Conservation (phyloP, 139 green algal genomes). For the Chlorella sp. region DNA sequence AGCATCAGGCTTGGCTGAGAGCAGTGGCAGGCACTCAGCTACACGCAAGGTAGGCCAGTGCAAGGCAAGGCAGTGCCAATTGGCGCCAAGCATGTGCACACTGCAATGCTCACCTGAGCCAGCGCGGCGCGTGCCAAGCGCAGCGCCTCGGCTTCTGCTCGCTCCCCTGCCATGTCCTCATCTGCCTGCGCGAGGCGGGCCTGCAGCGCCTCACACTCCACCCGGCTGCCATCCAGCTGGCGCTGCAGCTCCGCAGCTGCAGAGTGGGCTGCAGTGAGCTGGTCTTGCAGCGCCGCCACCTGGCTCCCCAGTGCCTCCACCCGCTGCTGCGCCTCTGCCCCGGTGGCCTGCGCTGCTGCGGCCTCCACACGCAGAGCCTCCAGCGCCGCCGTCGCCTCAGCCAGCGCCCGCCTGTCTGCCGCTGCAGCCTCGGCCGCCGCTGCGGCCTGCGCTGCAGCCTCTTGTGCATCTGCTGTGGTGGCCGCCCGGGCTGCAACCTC, state of each 20-base stretch:
- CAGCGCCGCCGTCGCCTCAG: conserved; percentile 8
- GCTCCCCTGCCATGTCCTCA: not conserved
- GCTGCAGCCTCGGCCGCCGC: conserved; percentile 14
- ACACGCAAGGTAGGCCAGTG: too few species aligned
- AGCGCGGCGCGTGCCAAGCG: not conserved
- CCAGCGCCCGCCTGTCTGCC: conserved; percentile 47
- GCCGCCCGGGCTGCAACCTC: conserved; percentile 28
- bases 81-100: too few species aligned
- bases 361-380: not conserved
- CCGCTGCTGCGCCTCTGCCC: too few species aligned
- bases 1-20: too few species aligned
- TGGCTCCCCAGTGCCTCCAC: not conserved
- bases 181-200: not conserved
- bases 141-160: conserved; percentile 18
- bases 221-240: conserved; percentile 29
- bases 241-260: conserved; percentile 12
- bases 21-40: too few species aligned
- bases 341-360: not conserved
- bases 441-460: not conserved
- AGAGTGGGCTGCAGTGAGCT: not conserved
- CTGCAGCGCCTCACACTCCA: conserved; percentile 8
- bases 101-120: conserved; percentile 1
- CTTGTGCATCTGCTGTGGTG: not conserved
- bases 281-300: not conserved
- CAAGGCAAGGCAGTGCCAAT: not conserved